Evolutionary conservation across 352 stramenopile species (phyloP), one percentile per base, ranked within the genome.

Genomic region (Globisporangium paddicum): DNA sequence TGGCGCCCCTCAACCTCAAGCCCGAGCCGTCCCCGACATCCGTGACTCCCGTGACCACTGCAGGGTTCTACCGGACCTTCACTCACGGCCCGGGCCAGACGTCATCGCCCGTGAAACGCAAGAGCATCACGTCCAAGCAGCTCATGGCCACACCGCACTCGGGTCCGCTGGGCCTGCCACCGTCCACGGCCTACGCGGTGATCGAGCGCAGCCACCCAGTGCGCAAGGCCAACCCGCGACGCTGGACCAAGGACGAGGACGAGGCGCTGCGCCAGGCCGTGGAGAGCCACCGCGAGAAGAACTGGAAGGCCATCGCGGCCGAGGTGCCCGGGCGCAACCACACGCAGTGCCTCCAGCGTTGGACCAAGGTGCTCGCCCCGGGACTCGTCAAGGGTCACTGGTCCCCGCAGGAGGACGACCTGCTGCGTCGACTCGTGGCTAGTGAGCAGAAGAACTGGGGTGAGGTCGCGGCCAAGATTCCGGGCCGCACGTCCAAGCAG

Each of bases 291-390:
- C 85, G 86, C 44, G 88, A 95, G 58, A 95, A 93, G 58, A 95
- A 96, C 65, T 97, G 90, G 90, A 97, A 97, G 56, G 86, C 87
- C 16, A 97, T 97, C 56, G 89, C 90, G 8, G 73, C 86, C 45
- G 80, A 92, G 52, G 85, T 97, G 34, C 78, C 85, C 13, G 87
- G 84, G 2, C 77, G 90, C 18, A 97, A 96, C 66, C 87, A 97
- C 69, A 93, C 87, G 61, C 90, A 97, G 64, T 96, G 89, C 61
- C 72, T 97, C 34, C 90, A 97, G 61, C 81, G 90, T 5, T 97
- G 89, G 89, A 95, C 83, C 26, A 97, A 97, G 57, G 89, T 96
- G 58, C 68, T 97, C 3, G 79, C 82, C 2, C 87, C 89, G 0
- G 89, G 89, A 0, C 75, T 97, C 10, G 82, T 93, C 46, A 97